Percentiles rank a stretch among this genome's conserved stretches.
Evolutionary conservation across 805 yeast species (phyloP).

Genomic region (Kazachstania kunashirensis): DNA sequence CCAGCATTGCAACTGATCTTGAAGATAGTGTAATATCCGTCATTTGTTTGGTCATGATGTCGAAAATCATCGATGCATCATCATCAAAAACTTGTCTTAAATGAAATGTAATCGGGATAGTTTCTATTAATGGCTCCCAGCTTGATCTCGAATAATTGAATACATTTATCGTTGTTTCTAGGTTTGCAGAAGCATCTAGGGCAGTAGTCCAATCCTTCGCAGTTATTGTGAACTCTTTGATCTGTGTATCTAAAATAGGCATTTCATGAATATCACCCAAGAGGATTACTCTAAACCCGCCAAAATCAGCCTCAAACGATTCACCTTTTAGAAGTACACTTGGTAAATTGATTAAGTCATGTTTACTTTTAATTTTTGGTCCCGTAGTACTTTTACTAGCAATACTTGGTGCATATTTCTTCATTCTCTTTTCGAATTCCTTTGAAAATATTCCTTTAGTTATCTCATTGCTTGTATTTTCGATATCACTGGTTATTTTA

Average conservation of each 20-base stretch:
- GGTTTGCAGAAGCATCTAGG: conserved; percentile 53
- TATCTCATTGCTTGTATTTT: conserved; percentile 9
- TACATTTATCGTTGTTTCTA: conserved; percentile 61
- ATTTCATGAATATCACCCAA: conserved; percentile 88
- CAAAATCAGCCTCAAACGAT: conserved; percentile 51
- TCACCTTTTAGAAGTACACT: conserved; percentile 55
- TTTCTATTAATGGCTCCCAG: conserved; percentile 92
- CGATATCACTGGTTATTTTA: conserved; percentile 5
- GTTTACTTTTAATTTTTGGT: conserved; percentile 24
- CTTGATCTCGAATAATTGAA: conserved; percentile 83
- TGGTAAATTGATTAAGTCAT: conserved; percentile 13
- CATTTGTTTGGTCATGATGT: conserved; percentile 61
- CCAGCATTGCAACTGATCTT: conserved; percentile 64
- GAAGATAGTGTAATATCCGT: conserved; percentile 80
- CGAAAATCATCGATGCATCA: conserved; percentile 44
- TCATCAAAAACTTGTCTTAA: conserved; percentile 42
- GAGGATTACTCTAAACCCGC: conserved; percentile 70
- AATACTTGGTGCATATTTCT: conserved; percentile 60
- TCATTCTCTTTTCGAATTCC: conserved; percentile 49
- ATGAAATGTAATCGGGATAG: conserved; percentile 72
- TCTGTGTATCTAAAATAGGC: conserved; percentile 71
- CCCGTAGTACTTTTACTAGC: conserved; percentile 30
- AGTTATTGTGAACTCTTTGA: conserved; percentile 55
- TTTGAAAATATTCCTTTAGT: conserved; percentile 36
- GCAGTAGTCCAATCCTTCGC: conserved; percentile 85